phyloP scores from a whole-genome alignment of 1,284 basidiomycete genomes.

The Malassezia globosa region DNA sequence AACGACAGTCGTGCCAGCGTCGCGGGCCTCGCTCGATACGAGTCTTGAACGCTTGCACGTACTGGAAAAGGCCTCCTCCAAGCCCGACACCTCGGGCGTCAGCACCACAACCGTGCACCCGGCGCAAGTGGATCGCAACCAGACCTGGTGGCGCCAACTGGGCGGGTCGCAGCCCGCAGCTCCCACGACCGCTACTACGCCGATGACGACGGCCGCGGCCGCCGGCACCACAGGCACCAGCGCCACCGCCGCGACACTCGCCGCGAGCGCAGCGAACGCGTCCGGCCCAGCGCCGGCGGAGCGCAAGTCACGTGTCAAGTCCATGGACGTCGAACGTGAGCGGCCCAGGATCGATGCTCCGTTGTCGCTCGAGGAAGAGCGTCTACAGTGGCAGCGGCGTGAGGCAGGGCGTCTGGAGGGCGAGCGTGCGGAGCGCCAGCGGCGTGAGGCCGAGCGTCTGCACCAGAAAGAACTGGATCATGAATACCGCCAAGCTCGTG shows the following conservation, averaged over 20 bases:
- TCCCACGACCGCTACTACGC: no score
- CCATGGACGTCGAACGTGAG: not conserved
- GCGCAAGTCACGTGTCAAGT: not conserved
- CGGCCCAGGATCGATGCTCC: not conserved
- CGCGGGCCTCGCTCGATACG: conserved; percentile 13
- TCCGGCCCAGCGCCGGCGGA: not conserved
- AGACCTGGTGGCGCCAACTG: conserved; percentile 16
- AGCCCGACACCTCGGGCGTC: no score
- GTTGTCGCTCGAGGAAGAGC: not conserved
- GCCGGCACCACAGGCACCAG: not conserved
- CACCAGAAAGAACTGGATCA: not conserved
- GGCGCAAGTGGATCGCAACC: no score
- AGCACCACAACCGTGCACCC: no score
- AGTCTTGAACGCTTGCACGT: conserved; percentile 1
- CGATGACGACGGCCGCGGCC: not conserved
- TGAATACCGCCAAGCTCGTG: not conserved
- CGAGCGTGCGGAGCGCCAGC: conserved; percentile 3
- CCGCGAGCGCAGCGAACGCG: not conserved
- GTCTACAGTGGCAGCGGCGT: not conserved
- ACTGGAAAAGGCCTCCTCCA: no score
- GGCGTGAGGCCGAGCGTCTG: not conserved
- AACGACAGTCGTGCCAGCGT: not conserved
- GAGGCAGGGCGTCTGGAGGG: not conserved
- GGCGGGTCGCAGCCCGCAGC: conserved; percentile 6
- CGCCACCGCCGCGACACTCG: not conserved